Base-by-base conservation (phyloP, 202 grass and related monocot genomes). In the Cymbopogon flexuosus region DNA sequence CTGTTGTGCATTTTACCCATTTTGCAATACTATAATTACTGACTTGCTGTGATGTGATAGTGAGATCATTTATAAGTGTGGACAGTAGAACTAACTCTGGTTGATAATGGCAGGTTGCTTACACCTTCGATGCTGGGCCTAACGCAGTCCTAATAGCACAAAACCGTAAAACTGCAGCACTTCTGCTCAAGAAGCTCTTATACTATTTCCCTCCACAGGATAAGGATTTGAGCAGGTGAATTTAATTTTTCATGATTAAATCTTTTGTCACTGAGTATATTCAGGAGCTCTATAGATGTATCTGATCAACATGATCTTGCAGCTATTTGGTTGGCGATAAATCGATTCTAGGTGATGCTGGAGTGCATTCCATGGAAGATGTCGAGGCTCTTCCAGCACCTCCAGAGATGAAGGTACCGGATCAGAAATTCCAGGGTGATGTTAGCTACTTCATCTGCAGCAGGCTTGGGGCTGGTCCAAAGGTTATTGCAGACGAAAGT, bases 401-500 rank as follows among this genome's bases (percentile, higher is more conserved):
- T 69, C 81, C 79, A 35, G 91, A 94, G 80, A 81, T 79, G 84
- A 92, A 90, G 72, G 57, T 19, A 29, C 88, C 88, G 2, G 56
- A n/a, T 63, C 78, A 85, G 41, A 94, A 84, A 68, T 87, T 82
- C 70, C 68, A 61, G 23, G 94, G 91, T 1, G 88, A 88, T 10
- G 88, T 97, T 24, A 97, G 86, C 76, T 94, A 97, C 75, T 97
- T 97, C 77, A 94, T 97, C 61, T 97, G 91, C 69, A 97, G 89
- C 71, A 90, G 69, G 79, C 81, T 93, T 81, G 91, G 94, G 63
- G 77, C 85, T 58, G 94, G 94, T 39, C 92, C 94, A n/a, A 87
- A 75, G 45, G 59, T 97, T 27, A 41, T 94, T 4, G 19, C 84
- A 1, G 90, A 97, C 2, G 88, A 89, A 85, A 87, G 76, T 35